phyloP scores from a whole-genome alignment of 768 basidiomycete genomes.

The Tulasnella sp. region DNA sequence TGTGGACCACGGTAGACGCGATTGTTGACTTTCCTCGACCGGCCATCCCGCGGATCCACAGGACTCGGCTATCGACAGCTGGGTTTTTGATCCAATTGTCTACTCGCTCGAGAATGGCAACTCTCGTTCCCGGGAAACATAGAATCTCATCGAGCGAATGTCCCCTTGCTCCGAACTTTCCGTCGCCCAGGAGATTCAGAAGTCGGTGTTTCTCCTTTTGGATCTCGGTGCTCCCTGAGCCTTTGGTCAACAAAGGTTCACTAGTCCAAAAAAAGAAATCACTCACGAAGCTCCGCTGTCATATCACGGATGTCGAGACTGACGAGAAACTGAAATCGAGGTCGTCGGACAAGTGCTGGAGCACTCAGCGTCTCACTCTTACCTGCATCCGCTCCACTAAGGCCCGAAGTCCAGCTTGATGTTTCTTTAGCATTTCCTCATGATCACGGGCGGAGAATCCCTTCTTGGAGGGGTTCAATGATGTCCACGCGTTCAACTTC shows the following conservation, averaged over 20 bases:
- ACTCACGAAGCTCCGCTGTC: background rate
- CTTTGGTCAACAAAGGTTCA: background rate
- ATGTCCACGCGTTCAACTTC: no score
- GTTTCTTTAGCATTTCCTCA: background rate
- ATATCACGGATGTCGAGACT: background rate
- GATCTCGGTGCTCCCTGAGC: background rate
- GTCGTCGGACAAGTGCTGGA: background rate
- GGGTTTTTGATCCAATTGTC: background rate
- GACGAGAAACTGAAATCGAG: background rate
- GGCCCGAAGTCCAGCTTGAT: background rate
- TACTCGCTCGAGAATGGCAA: background rate
- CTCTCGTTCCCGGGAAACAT: background rate
- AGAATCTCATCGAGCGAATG: constrained; percentile 48
- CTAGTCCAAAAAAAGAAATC: no score
- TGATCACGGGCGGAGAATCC: background rate
- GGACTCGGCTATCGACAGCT: background rate
- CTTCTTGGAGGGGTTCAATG: background rate
- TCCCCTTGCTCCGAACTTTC: constrained; percentile 91
- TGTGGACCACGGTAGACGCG: background rate
- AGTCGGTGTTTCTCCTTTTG: constrained; percentile 50
- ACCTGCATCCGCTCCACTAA: background rate
- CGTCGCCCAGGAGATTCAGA: constrained; percentile 97
- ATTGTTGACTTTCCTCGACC: background rate
- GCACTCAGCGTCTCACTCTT: background rate
- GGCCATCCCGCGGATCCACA: background rate